Base-by-base conservation (phyloP, 2,329 filamentous ascomycete genomes). In the Ceratocystis alfenasii region DNA sequence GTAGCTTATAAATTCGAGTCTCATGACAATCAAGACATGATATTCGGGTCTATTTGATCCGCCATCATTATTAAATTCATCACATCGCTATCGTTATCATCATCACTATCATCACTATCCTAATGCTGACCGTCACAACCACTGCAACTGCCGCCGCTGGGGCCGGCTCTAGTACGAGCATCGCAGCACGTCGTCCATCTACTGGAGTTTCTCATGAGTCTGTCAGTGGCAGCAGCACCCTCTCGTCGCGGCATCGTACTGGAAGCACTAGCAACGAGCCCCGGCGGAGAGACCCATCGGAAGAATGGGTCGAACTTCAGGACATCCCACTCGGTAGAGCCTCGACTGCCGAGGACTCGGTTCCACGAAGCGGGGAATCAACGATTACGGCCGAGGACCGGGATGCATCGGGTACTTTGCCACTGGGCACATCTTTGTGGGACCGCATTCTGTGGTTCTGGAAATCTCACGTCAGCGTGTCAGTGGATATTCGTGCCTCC, bases 221-320 rank as follows among this genome's bases (percentile, higher is more conserved):
- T 53, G 2, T 2, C 25, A 33, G 28, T 33, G 53, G 53, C 28
- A 59, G 15, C 53, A 36, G 53, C 12, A 59, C 25, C 5, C 53
- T 59, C 7, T 59, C 53, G 17, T 33, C 53, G 12, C 53, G 28
- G 53, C 12, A 59, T 30, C 53, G 53, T 17, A 59, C 28, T 15
- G 53, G 53, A 7, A 59, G 28, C 17, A 59, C 53, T 2, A 59
- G 53, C 53, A 17, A 17, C 12, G 25, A 59, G 12, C 28, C 28
- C 28, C 28, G 33, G 12, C 17, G 28, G 6, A 36, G 53, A 59
- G 53, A n/a, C 28, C 28, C 53, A 17, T 15, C 28, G 15, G 53
- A 36, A 7, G 63, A 67, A 48, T 67, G 66, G 66, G 53, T 67
- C 22, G 66, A 67, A 59, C 61, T 67, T 60, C 57, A 65, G 45